A percentile compares a stretch with the other conserved stretches of the same genome.
Evolutionary conservation across 2,329 filamentous ascomycete genomes (phyloP).

Genomic region (Colletotrichum sp.): DNA sequence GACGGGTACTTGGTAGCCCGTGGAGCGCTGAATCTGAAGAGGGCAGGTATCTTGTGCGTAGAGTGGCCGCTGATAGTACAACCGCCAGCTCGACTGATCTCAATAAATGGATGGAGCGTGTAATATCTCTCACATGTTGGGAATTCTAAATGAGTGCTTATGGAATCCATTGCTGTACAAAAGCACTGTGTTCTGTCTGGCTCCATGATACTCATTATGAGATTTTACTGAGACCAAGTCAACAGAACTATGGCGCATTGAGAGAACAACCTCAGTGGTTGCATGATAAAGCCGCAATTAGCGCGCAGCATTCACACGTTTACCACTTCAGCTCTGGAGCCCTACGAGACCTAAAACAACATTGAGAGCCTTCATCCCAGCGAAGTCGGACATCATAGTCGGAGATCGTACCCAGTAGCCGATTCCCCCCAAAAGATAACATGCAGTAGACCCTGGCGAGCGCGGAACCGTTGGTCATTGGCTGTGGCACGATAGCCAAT

Average conservation of each 20-base stretch:
- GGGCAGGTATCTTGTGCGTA: no score
- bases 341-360: background rate
- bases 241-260: accelerated
- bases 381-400: background rate
- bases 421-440: background rate
- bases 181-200: accelerated
- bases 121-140: background rate
- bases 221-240: background rate
- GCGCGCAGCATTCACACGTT: background rate
- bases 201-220: background rate
- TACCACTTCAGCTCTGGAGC: background rate
- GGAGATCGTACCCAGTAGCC: background rate
- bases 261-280: background rate
- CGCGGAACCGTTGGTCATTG: background rate
- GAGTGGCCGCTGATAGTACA: no score
- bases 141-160: background rate
- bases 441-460: background rate
- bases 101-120: background rate
- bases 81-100: no score
- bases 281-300: background rate
- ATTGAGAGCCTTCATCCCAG: background rate
- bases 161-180: background rate
- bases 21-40: no score
- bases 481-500: background rate
- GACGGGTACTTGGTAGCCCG: no score